Evolutionary conservation across 75 land plant genomes (phyloP), one percentile per base, ranked within the genome.

Genomic region (Azolla pinnata): DNA sequence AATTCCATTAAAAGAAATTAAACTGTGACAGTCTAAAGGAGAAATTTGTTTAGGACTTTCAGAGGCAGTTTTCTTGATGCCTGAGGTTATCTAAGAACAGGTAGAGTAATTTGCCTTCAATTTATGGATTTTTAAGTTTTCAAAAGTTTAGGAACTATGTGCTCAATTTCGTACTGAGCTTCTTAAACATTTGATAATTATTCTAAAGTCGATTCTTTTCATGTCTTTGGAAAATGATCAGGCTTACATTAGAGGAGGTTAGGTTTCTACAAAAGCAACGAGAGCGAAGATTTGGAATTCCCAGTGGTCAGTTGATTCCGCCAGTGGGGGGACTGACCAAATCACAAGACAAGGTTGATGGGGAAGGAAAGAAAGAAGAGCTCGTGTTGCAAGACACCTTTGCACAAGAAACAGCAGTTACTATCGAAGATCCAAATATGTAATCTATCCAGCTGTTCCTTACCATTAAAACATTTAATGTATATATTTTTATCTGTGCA

Each of bases 341-440:
- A 27, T 31, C 70, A 0, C 21, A 29, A 17, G 79, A 55, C 20
- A 73, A 71, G 62, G 64, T 29, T 9, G 99, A 79, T 12, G 84
- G 72, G 0, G 98, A 84, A 27, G 86, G 84, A 0, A 81, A 88
- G 38, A 87, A 87, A 54, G 99, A 95, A 16, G 99, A 95, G 52
- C 74, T 88, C 31, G 99, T 95, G 27, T 62, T 95, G 47, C 99
- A 95, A 57, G 99, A 95, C 40, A 95, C 96, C 5, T 95, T 95
- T 60, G 99, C 99, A 21, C 99, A 89, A 60, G 99, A 95, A 62
- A 95, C 99, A 3, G 99, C 96, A 14, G 96, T 95, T 58, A 81
- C 87, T 54, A 79, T 86, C 0, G 99, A 95, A 67, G 99, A 95
- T 55, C 99, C 99, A 44, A 95, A 89, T 72, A 95, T 95, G 99